Percentiles rank a stretch among this genome's conserved stretches.
These are phyloP conservation scores for Hymenoscyphus linearis DNA, from an alignment of 2,329 filamentous ascomycete genomes.

Conservation along the genomic window DNA sequence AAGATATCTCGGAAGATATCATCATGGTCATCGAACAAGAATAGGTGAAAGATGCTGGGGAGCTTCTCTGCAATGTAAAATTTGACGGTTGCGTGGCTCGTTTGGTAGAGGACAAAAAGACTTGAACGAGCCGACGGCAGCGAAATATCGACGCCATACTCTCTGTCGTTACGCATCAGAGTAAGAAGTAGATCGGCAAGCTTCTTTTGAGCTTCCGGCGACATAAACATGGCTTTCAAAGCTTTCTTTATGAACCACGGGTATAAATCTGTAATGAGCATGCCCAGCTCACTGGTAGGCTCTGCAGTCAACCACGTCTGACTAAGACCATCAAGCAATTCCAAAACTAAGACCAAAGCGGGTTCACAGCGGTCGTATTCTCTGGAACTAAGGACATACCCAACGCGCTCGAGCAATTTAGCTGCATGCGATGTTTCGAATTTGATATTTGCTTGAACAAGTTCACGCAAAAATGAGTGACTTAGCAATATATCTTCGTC, in stretches of 20 bases:
- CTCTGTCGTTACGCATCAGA: conserved; percentile 60
- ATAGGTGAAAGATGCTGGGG: conserved; percentile 72
- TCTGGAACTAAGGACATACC: conserved; percentile 47
- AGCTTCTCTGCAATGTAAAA: conserved; percentile 67
- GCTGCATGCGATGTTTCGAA: conserved; percentile 42
- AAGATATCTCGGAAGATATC: conserved; percentile 79
- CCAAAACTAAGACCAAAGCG: conserved; percentile 61
- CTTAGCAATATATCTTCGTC: conserved; percentile 51
- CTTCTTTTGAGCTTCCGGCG: conserved; percentile 60
- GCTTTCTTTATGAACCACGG: conserved; percentile 65
- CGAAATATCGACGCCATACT: conserved; percentile 48
- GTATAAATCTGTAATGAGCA: conserved; percentile 71
- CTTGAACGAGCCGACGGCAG: conserved; percentile 54
- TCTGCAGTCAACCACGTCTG: conserved; percentile 22
- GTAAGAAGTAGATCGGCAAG: conserved; percentile 65
- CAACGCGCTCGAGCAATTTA: conserved; percentile 46
- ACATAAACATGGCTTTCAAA: conserved; percentile 64
- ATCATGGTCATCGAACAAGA: conserved; percentile 77
- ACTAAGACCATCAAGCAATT: conserved; percentile 52
- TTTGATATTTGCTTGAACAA: conserved; percentile 50
- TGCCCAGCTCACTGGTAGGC: conserved; percentile 51
- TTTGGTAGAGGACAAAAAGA: conserved; percentile 66
- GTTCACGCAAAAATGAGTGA: conserved; percentile 43
- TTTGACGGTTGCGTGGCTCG: conserved; percentile 65
- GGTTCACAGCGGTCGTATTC: conserved; percentile 70